Evolutionary conservation across 305 asterid genomes (phyloP).

Genomic region (Fraxinus sp.): DNA sequence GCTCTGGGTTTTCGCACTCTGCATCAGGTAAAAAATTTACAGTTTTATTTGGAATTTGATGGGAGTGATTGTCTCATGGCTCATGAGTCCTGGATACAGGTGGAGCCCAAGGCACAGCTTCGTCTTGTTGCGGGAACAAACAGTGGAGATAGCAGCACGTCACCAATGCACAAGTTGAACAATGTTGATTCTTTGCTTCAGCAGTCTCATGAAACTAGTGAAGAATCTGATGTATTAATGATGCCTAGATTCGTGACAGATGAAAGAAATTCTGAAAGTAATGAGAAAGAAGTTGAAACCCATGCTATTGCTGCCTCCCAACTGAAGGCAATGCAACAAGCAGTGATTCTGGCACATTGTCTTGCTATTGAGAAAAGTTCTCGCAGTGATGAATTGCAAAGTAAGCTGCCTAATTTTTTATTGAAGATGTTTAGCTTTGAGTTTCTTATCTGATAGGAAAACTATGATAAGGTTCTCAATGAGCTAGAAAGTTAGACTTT

Average conservation of each 20-base stretch:
- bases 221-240: conserved; percentile 79
- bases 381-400: conserved; percentile 78
- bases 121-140: conserved; percentile 59
- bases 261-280: conserved; percentile 36
- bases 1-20: conserved; percentile 82
- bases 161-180: conserved; percentile 35
- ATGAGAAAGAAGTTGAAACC: conserved; percentile 36
- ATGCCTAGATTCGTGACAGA: conserved; percentile 65
- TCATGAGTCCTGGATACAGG: conserved; percentile 47
- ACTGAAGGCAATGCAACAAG: conserved; percentile 73
- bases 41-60: conserved; percentile 13
- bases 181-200: conserved; percentile 34
- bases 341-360: conserved; percentile 76
- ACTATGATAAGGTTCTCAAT: conserved; percentile 7
- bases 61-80: conserved; percentile 9
- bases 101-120: conserved; percentile 80
- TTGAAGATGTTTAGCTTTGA: conserved; percentile 16
- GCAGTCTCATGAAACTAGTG: conserved; percentile 53
- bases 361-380: conserved; percentile 63
- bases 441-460: neutral
- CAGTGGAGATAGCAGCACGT: conserved; percentile 27
- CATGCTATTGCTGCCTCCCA: conserved; percentile 42
- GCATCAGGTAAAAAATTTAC: conserved; percentile 69
- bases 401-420: conserved; percentile 40
- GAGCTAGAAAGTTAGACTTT: neutral